Conservation (phyloP, 1,284 basidiomycete genomes). For the Schizopora paradoxa region DNA sequence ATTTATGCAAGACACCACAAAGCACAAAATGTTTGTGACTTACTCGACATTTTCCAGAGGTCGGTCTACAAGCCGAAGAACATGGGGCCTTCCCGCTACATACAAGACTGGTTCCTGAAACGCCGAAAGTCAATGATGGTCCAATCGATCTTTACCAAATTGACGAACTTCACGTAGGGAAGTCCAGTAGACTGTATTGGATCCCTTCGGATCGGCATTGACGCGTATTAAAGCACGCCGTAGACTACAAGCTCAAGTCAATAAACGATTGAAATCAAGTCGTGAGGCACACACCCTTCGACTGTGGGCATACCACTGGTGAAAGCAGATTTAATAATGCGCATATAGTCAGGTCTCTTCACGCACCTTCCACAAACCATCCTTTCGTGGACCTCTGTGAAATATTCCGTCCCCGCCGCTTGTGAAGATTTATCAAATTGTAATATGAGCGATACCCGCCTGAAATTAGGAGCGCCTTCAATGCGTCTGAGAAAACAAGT, state of each 20-base stretch:
- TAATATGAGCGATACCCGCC: slow-evolving; percentile 68
- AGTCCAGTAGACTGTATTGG: slow-evolving; percentile 82
- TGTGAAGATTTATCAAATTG: slow-evolving; percentile 32
- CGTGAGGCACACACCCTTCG: slow-evolving; percentile 56
- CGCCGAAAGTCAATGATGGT: slow-evolving; percentile 7
- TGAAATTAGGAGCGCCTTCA: slow-evolving; percentile 90
- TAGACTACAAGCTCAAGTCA: slow-evolving; percentile 45
- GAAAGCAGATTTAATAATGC: slow-evolving; percentile 12
- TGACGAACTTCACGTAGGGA: slow-evolving; percentile 73
- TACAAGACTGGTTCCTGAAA: slow-evolving; percentile 90
- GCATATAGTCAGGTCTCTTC: slow-evolving; percentile 6
- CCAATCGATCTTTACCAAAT: slow-evolving; percentile 5
- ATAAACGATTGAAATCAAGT: slow-evolving; percentile 14
- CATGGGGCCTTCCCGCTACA: slow-evolving; percentile 85
- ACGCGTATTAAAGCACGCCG: slow-evolving; percentile 79
- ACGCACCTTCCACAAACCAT: slow-evolving; percentile 81
- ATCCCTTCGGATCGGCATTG: slow-evolving; percentile 69
- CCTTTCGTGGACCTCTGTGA: slow-evolving; percentile 40
- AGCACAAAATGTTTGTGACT: slow-evolving; percentile 26
- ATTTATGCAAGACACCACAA: background rate
- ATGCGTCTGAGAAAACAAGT: slow-evolving; percentile 57
- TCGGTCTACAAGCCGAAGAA: slow-evolving; percentile 85
- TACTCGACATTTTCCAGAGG: slow-evolving; percentile 93
- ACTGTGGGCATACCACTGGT: slow-evolving; percentile 83
- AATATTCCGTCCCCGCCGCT: slow-evolving; percentile 32